Base-by-base conservation (phyloP, 345 rosid species). In the Reutealis trisperma region DNA sequence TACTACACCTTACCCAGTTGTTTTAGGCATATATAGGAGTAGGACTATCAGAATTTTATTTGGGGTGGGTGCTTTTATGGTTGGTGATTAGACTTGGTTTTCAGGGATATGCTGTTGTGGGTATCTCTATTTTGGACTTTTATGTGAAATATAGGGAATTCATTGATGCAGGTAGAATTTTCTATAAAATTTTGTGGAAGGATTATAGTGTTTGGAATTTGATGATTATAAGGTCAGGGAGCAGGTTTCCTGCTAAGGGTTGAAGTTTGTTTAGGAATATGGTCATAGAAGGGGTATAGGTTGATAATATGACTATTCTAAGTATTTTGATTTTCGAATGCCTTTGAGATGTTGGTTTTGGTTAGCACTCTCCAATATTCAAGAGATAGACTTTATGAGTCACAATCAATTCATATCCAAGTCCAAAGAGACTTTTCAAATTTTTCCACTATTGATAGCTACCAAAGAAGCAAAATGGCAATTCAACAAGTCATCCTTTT, bases 131-230 rank as follows among this genome's bases (percentile, higher is more conserved):
- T 63, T 42, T 79, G 82, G 82, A 75, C 24, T 79, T 79, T 47
- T 79, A 74, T 37, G 22, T 79, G 65, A 75, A 70, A 79, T 21
- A 60, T 61, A 75, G 71, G 25, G 27, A 70, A 37, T 70, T 79
- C 22, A 25, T 52, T 63, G 66, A 79, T 63, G 82, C 78, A 11
- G 57, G 30, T 59, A 42, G 69, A 67, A 41, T 70, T 37, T 79
- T 79, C 44, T 63, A 32, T 37, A 16, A 60, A 37, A 75, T 79
- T 78, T 1, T 55, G 44, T 69, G 51, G 75, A 74, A 58, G 75
- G 82, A 79, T 63, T 69, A 75, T 62, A 75, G 55, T 54, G 82
- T 63, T 63, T 79, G 82, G 82, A 75, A 75, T 63, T 52, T 71
- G 45, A 79, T 79, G 71, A 75, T 79, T 54, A 75, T 78, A 0